A percentile compares a stretch with the other conserved stretches of the same genome.
phyloP scores from a whole-genome alignment of 441 rosid species.

The Rhodomyrtus psidioides region DNA sequence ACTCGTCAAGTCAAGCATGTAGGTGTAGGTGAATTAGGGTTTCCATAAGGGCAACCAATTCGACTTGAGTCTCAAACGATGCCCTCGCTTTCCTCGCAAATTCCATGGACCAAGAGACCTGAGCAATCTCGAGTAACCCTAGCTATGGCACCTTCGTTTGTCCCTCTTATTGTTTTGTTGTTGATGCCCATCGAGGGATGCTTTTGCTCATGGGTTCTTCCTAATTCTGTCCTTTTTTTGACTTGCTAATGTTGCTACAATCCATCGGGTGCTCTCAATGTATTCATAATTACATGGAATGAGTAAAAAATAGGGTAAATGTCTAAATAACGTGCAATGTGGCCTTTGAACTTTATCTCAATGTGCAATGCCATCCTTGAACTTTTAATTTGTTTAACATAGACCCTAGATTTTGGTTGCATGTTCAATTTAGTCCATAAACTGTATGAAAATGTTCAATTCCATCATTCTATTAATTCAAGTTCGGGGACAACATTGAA shows the following conservation, averaged over 20 bases:
- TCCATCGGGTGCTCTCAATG: neutral
- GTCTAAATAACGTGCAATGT: too few relatives aligned
- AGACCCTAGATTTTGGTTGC: too few relatives aligned
- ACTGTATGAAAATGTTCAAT: too few relatives aligned
- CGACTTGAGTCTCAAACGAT: neutral
- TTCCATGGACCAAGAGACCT: neutral
- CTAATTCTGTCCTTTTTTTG: neutral
- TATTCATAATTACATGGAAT: neutral
- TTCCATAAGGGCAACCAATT: neutral
- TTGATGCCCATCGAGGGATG: too few relatives aligned
- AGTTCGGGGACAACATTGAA: too few relatives aligned
- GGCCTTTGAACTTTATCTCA: too few relatives aligned
- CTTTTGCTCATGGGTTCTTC: neutral
- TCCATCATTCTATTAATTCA: too few relatives aligned
- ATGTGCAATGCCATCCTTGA: too few relatives aligned
- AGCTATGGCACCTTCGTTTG: too few relatives aligned
- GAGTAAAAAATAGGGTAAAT: too few relatives aligned
- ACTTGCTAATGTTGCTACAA: neutral
- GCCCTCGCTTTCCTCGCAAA: neutral
- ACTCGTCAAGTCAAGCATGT: rapidly evolving
- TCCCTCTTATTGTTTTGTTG: neutral
- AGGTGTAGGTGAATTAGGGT: neutral
- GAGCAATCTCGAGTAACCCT: neutral
- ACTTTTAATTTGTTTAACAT: too few relatives aligned
- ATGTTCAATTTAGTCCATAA: too few relatives aligned